Conservation (phyloP, 78 protist species). For the Bigelowiella natans region DNA sequence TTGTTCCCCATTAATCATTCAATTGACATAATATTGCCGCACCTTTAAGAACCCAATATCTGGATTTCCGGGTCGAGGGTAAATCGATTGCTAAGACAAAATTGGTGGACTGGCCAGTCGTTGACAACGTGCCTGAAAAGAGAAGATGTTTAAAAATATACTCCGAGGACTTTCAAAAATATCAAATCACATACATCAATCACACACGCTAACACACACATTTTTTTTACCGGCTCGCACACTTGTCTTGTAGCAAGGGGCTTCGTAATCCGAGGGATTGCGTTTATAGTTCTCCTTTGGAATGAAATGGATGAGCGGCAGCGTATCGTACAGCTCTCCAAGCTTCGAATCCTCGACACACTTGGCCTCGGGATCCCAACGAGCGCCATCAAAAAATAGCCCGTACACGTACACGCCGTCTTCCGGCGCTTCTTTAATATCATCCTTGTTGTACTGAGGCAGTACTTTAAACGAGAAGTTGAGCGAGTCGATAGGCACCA, state of each 20-base stretch:
- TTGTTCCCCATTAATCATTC: not conserved
- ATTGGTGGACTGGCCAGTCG: constrained; percentile 76
- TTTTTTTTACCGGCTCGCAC: constrained; percentile 43
- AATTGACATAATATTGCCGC: not conserved
- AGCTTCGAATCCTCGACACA: constrained; percentile 11
- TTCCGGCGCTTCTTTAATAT: constrained; percentile 30
- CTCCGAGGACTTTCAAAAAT: not conserved
- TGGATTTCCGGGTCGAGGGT: constrained; percentile 21
- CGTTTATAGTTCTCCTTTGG: constrained; percentile 9
- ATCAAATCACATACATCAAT: not conserved
- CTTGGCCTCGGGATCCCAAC: not conserved
- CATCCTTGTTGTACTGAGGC: not conserved
- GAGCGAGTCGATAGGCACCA: constrained; percentile 46
- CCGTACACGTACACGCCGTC: constrained; percentile 35
- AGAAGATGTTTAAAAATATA: not conserved
- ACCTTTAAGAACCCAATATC: not conserved
- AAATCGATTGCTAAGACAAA: constrained; percentile 40
- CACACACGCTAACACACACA: not conserved
- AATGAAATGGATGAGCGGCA: constrained; percentile 53
- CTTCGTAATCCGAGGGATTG: not conserved
- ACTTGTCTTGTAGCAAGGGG: constrained; percentile 67
- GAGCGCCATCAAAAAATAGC: constrained; percentile 33
- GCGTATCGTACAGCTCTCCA: constrained; percentile 26
- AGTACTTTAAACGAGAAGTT: not conserved
- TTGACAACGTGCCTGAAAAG: constrained; percentile 38